phyloP scores from a whole-genome alignment of 2,329 filamentous ascomycete genomes.

The Fusarium falciforme region DNA sequence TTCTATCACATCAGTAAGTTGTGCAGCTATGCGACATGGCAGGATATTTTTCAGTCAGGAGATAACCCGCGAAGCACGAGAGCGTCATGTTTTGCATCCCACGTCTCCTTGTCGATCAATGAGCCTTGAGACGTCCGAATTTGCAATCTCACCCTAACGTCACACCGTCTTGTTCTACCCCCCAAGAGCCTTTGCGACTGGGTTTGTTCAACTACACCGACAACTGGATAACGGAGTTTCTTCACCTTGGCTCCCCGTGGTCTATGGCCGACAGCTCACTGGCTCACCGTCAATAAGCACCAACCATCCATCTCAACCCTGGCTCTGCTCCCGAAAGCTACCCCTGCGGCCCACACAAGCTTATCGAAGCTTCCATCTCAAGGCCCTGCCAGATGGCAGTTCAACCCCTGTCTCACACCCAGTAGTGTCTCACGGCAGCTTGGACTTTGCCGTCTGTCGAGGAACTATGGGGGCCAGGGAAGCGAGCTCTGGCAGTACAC shows the following conservation, averaged over 20 bases:
- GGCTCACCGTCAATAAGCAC: constrained; percentile 23
- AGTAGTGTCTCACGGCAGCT: constrained; percentile 35
- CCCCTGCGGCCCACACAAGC: constrained; percentile 30
- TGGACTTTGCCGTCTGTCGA: constrained; percentile 15
- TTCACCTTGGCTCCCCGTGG: constrained; percentile 32
- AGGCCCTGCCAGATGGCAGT: constrained; percentile 23
- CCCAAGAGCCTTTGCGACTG: not conserved
- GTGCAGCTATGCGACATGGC: not conserved
- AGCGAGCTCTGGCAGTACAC: constrained; percentile 20
- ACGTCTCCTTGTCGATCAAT: not conserved
- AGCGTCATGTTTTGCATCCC: constrained; percentile 1
- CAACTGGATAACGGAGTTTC: not conserved
- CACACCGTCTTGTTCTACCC: constrained; percentile 31
- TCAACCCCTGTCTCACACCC: constrained; percentile 26
- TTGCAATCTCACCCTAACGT: constrained; percentile 12
- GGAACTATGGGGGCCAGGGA: constrained; percentile 7
- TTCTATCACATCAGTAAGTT: not conserved
- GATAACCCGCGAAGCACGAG: constrained; percentile 1
- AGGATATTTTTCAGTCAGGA: not conserved
- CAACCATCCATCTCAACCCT: constrained; percentile 18
- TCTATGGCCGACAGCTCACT: constrained; percentile 37
- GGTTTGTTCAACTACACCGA: constrained; percentile 21
- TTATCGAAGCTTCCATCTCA: constrained; percentile 37
- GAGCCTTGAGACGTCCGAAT: not conserved
- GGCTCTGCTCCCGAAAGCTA: constrained; percentile 29